Evolutionary conservation across 225 moss, liverwort and hornwort genomes (phyloP).

Genomic region (Physcomitrium patens): DNA sequence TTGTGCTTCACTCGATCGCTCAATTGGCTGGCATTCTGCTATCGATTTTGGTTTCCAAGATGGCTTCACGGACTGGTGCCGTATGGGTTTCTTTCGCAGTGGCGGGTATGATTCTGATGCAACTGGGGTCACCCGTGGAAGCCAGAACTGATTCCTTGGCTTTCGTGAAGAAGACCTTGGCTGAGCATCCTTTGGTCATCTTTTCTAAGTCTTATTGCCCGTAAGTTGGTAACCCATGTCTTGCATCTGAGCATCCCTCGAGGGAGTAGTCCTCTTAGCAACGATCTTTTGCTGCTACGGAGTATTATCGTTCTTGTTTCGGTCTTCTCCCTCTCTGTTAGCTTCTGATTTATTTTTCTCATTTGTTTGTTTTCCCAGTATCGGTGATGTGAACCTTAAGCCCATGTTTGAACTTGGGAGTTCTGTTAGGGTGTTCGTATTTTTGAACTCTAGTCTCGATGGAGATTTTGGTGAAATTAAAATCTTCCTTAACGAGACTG

Average conservation of each 20-base stretch:
- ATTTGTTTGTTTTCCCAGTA: not conserved
- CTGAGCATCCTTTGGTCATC: conserved; percentile 71
- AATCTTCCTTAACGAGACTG: not conserved
- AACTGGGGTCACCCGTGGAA: conserved; percentile 28
- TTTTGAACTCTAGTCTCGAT: too few relatives aligned
- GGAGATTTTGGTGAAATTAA: not conserved
- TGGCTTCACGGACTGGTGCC: conserved; percentile 29
- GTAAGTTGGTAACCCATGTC: conserved; percentile 31
- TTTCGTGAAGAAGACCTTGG: conserved; percentile 76
- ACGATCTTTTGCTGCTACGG: not conserved
- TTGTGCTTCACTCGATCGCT: not conserved
- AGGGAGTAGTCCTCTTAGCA: not conserved
- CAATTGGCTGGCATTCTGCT: too few relatives aligned
- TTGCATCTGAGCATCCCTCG: too few relatives aligned
- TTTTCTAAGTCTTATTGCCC: conserved; percentile 99
- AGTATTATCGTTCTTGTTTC: too few relatives aligned
- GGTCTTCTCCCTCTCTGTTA: not conserved
- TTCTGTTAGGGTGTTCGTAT: too few relatives aligned
- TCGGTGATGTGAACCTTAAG: not conserved
- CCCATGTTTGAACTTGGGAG: too few relatives aligned
- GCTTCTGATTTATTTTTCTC: not conserved
- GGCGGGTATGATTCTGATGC: conserved; percentile 31
- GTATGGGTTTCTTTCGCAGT: conserved; percentile 2
- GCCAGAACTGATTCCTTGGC: conserved; percentile 40
- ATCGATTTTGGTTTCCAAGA: not conserved